phyloP scores from a whole-genome alignment of 2,329 filamentous ascomycete genomes.

The Torrubiellomyces zombiae region DNA sequence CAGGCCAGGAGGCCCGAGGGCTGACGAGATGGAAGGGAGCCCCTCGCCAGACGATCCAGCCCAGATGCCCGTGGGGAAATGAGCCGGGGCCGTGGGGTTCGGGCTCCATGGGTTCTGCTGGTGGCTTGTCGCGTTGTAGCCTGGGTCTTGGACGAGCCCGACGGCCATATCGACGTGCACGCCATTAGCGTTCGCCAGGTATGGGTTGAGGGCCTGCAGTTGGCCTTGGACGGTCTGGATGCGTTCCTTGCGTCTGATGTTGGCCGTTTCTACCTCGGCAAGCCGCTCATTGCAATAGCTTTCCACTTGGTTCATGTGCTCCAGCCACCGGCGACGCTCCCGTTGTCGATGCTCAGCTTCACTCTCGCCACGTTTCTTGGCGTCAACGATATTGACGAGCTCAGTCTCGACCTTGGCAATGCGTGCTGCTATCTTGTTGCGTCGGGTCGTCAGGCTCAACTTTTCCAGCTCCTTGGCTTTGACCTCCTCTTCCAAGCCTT shows the following conservation, averaged over 20 bases:
- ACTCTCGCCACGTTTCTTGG: conserved; percentile 47
- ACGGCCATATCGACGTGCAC: conserved; percentile 14
- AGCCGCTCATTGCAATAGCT: conserved; percentile 27
- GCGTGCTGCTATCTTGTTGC: conserved; percentile 54
- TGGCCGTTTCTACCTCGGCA: conserved; percentile 18
- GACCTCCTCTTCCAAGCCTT: conserved; percentile 43
- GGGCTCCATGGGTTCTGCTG: conserved; percentile 18
- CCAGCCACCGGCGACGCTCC: conserved; percentile 29
- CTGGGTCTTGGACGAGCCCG: conserved; percentile 6
- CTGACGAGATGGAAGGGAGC: conserved; percentile 14
- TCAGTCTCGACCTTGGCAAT: conserved; percentile 59
- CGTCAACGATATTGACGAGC: conserved; percentile 51
- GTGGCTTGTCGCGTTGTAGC: conserved; percentile 6
- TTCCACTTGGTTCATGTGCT: conserved; percentile 28
- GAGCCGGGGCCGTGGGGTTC: conserved; percentile 16
- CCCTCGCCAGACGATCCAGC: conserved; percentile 16
- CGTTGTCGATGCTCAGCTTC: conserved; percentile 44
- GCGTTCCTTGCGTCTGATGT: conserved; percentile 14
- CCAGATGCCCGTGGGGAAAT: conserved; percentile 21
- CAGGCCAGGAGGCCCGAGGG: conserved; percentile 14
- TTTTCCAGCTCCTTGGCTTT: conserved; percentile 49
- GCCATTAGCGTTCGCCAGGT: conserved; percentile 15
- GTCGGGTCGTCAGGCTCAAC: conserved; percentile 45
- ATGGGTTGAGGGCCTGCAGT: conserved; percentile 15
- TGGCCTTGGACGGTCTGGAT: conserved; percentile 15